phyloP scores from a whole-genome alignment of 345 rosid genomes.

The Jatropha curcas region DNA sequence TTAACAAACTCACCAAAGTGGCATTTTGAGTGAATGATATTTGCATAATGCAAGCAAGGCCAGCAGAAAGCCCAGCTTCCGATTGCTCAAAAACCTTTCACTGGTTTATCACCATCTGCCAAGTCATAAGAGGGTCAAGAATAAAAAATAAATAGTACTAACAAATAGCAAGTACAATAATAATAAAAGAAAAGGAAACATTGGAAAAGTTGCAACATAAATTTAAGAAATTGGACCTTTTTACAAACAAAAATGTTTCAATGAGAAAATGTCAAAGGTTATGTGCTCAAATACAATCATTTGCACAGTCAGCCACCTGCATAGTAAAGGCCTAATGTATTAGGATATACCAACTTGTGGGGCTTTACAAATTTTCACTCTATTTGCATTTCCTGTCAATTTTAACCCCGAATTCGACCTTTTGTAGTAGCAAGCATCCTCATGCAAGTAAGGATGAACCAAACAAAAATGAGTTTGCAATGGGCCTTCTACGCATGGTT shows the following conservation, averaged over 20 bases:
- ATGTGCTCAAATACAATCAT: background rate
- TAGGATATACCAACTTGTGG: no score
- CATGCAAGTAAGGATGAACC: no score
- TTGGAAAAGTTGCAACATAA: background rate
- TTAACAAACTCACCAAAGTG: conserved; percentile 73
- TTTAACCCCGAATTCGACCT: no score
- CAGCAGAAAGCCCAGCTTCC: conserved; percentile 85
- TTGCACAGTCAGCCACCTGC: background rate
- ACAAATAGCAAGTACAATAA: background rate
- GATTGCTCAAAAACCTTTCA: conserved; percentile 43
- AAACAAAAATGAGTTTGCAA: no score
- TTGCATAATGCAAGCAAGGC: conserved; percentile 98
- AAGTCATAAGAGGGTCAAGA: conserved; percentile 21
- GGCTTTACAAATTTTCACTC: no score
- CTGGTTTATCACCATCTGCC: conserved; percentile 60
- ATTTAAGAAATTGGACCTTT: no score
- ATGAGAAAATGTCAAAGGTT: background rate
- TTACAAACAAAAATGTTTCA: background rate
- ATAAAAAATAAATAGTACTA: background rate
- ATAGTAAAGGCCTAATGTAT: no score
- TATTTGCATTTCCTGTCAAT: no score
- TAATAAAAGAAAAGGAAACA: background rate
- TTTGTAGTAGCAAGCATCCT: no score
- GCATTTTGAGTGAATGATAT: conserved; percentile 90
- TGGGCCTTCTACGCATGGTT: no score